A percentile compares a stretch with the other conserved stretches of the same genome.
phyloP scores from a whole-genome alignment of 83 land plant genomes.

The Picea abies region DNA sequence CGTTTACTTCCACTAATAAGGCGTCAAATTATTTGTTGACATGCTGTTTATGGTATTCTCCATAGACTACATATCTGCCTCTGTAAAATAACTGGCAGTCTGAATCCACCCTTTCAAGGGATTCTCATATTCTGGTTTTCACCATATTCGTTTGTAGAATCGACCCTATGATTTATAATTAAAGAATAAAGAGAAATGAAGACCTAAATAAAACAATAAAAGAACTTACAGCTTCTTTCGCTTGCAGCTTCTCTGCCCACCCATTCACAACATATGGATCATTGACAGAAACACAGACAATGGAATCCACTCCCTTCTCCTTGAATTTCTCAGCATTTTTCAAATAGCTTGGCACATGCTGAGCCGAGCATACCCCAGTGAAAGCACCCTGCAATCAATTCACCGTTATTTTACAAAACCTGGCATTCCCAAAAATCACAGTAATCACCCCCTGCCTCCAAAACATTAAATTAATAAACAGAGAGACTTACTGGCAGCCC shows the following conservation, averaged over 20 bases:
- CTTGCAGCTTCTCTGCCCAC: conserved; percentile 93
- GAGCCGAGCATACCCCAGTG: conserved; percentile 87
- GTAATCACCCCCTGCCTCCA: background rate
- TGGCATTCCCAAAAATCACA: background rate
- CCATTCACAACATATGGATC: conserved; percentile 92
- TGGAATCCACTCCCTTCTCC: no score
- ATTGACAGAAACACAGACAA: no score
- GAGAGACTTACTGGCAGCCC: conserved; percentile 76
- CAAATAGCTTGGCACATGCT: conserved; percentile 91
- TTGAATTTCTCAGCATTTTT: conserved; percentile 53
- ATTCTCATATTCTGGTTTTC: background rate
- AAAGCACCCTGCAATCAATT: conserved; percentile 79
- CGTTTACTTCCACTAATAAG: no score
- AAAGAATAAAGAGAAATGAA: no score
- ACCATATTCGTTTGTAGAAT: background rate
- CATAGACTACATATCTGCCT: no score
- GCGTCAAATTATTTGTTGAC: no score
- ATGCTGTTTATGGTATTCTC: no score
- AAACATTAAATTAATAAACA: background rate
- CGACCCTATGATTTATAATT: background rate
- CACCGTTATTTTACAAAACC: background rate
- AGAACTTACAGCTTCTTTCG: conserved; percentile 77
- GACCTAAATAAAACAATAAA: no score
- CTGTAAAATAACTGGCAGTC: background rate
- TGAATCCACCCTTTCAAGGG: background rate